Conservation (phyloP, 345 rosid genomes). For the Euphorbia tirucalli region DNA sequence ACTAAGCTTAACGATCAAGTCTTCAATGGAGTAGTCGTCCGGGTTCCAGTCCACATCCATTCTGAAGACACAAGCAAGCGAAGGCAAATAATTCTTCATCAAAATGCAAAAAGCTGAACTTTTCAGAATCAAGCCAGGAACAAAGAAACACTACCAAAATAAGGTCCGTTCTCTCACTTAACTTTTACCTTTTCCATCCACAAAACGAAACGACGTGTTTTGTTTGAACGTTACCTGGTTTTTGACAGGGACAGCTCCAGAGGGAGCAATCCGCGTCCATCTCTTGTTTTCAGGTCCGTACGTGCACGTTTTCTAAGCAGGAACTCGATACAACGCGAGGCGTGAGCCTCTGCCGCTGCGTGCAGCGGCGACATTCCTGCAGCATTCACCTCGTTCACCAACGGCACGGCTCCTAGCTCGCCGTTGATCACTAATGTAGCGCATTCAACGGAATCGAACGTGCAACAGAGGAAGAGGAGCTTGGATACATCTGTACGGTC, state of each 20-base stretch:
- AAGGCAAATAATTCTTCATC: not conserved
- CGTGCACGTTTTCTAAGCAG: conserved; percentile 68
- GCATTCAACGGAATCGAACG: conserved; percentile 52
- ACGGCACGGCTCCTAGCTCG: conserved; percentile 51
- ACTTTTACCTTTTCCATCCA: conserved; percentile 9
- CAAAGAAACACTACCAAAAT: conserved; percentile 27
- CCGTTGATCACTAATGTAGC: conserved; percentile 58
- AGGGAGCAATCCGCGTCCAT: conserved; percentile 55
- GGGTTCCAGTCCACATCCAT: conserved; percentile 62
- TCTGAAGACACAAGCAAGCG: conserved; percentile 32
- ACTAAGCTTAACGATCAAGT: conserved; percentile 51
- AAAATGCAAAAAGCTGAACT: not conserved
- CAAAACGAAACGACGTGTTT: conserved; percentile 25
- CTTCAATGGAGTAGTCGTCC: conserved; percentile 45
- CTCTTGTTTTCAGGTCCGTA: conserved; percentile 60
- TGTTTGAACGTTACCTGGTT: conserved; percentile 44
- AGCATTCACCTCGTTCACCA: conserved; percentile 42
- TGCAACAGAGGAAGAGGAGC: conserved; percentile 58
- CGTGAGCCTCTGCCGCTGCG: conserved; percentile 53
- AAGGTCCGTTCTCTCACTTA: conserved; percentile 17
- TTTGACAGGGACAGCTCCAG: conserved; percentile 56
- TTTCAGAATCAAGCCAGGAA: conserved; percentile 6
- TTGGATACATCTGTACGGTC: conserved; percentile 32
- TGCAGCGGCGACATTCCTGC: conserved; percentile 60
- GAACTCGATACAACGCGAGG: conserved; percentile 66